Evolutionary conservation across 768 basidiomycete genomes (phyloP), one percentile per base, ranked within the genome.

Genomic region (Suillus cothurnatus): DNA sequence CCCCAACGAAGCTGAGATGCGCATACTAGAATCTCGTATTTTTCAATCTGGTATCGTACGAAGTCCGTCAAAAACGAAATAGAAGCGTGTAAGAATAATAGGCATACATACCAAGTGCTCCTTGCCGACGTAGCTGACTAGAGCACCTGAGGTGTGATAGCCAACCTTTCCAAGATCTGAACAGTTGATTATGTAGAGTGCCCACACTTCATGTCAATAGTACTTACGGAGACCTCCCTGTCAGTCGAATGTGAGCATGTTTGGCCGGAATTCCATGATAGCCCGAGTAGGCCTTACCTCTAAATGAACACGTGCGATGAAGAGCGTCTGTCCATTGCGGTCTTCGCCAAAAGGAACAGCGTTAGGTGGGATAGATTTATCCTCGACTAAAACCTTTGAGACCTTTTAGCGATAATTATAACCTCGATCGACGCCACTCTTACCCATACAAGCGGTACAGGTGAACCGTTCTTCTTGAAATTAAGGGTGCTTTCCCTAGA

Each of bases 11-110:
- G 71, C 53, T 75, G 73, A 23, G 76, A 76, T 23, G 75, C 74
- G 57, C 76, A 76, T 6, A 80, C 78, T 6, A 79, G 75, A 39
- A 79, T 73, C 61, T 79, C 78, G 34, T 76, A 79, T 43, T 71
- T 61, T 58, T 66, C 34, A 23, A 79, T 70, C 78, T 79, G 57
- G 3, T 6, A 28, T 34, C 26, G 5, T 49, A 47, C 12, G 6
- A 21, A 50, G 53, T 34, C 56, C n/a, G n/a, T 52, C 45, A 62
- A 62, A 2, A 12, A 69, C 3, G 67, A 59, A 9, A 57, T 41
- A 34, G 34, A 14, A 21, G 2, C 4, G 5, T 23, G 14, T 43
- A n/a, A 61, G 45, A 3, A n/a, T 28, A 15, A 23, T 31, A 12
- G 55, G 21, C 49, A 14, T 26, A 38, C 71, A 39, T 67, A 79